phyloP scores from a whole-genome alignment of 495 filamentous ascomycete species.

The Penicillium lividum region DNA sequence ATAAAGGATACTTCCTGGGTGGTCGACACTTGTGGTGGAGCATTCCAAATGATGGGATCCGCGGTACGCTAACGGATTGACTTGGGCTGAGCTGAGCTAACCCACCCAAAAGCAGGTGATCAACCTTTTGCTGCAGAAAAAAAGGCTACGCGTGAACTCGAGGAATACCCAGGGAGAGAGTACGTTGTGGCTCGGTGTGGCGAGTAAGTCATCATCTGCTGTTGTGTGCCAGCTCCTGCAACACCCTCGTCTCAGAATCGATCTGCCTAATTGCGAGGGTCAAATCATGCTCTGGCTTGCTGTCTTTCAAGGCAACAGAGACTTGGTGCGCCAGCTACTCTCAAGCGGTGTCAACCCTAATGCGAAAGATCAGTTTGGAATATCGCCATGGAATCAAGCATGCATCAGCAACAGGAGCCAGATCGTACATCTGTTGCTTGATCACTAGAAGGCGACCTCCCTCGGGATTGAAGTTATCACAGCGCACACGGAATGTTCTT shows the following conservation, averaged over 20 bases:
- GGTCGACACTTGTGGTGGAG: not conserved
- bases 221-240: not conserved
- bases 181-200: not conserved
- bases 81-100: not conserved
- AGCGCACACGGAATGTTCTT: too few species aligned
- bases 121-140: not conserved
- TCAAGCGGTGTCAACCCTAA: not conserved
- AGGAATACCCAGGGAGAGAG: not conserved
- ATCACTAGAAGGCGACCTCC: not conserved
- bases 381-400: not conserved
- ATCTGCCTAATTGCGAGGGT: not conserved
- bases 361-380: not conserved
- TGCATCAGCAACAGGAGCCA: not conserved
- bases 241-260: not conserved
- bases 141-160: not conserved
- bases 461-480: not conserved
- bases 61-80: not conserved
- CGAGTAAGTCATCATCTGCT: not conserved
- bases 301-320: not conserved
- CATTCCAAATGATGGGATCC: not conserved
- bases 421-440: not conserved
- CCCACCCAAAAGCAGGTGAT: not conserved
- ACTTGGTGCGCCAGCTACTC: not conserved
- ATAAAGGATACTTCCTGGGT: not conserved
- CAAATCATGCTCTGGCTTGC: not conserved